Evolutionary conservation across 2,329 filamentous ascomycete species (phyloP), one percentile per base, ranked within the genome.

Genomic region (Aspergillus proliferans): DNA sequence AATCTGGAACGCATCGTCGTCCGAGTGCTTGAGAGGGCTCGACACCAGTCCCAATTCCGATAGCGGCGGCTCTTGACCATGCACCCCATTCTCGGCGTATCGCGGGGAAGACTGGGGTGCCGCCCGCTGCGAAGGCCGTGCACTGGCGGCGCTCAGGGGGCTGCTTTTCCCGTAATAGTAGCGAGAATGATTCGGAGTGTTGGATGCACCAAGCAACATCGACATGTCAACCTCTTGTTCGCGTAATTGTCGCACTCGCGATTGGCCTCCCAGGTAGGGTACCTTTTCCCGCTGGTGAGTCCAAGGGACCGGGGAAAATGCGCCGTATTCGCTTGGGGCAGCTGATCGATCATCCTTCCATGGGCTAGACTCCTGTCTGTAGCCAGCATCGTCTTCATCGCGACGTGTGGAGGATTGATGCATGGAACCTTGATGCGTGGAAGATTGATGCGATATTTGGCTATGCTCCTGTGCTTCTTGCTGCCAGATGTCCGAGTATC

Each of bases 401-500:
- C 12, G 38, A 19, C 18, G 38, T 40, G 9, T 40, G 15, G 38
- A 40, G 10, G 58, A 59, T 26, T 53, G 58, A 47, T 64, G 57
- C 44, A 53, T 47, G 28, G 57, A 55, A 10, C 26, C 26, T 30
- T 30, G 26, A 30, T 30, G 26, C 10, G 10, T 30, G 15, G 38
- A 40, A 14, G 58, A 60, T 26, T 53, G 58, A 47, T 64, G 58
- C 10, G 64, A 64, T 9, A 60, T 53, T 18, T 64, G 57, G 39
- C 63, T 68, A 39, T 67, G 61, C 44, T 71, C 66, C n/a, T 62
- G 60, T 38, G 70, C 69, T 54, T 73, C 69, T 54, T 70, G 67
- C 52, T 76, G 72, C 74, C 74, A 76, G 24, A 76, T 75, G 47
- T 76, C 73, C 45, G 68, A 70, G 48, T 68, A 70, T 12, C 64